Conservation (phyloP, 345 rosid genomes). For the Lepidium sativum region DNA sequence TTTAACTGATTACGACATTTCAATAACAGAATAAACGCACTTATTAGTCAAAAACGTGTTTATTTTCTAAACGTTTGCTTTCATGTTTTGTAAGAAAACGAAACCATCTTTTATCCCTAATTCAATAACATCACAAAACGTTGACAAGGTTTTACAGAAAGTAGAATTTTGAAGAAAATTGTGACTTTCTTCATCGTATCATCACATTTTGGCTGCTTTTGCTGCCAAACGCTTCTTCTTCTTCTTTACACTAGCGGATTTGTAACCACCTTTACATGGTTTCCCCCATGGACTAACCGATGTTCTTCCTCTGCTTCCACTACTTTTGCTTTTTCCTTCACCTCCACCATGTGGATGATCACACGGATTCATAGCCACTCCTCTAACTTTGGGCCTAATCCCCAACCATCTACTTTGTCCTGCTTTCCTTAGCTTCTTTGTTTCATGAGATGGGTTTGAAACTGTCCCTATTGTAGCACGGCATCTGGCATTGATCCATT, state of each 20-base stretch:
- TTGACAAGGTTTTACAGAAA: not conserved
- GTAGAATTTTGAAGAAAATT: not conserved
- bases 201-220: slow-evolving; percentile 17
- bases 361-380: slow-evolving; percentile 81
- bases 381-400: slow-evolving; percentile 68
- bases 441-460: slow-evolving; percentile 55
- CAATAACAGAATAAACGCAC: not conserved
- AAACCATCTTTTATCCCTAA: not conserved
- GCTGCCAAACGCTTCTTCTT: slow-evolving; percentile 36
- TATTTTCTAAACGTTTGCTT: slow-evolving; percentile 2
- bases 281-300: slow-evolving; percentile 88
- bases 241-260: slow-evolving; percentile 47
- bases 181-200: not conserved
- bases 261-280: slow-evolving; percentile 74
- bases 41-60: not conserved
- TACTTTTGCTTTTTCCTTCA: slow-evolving; percentile 87
- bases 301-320: slow-evolving; percentile 52
- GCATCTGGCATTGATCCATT: slow-evolving; percentile 56
- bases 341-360: slow-evolving; percentile 99
- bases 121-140: not conserved
- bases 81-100: not conserved
- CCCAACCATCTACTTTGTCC: slow-evolving; percentile 87
- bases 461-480: slow-evolving; percentile 72
- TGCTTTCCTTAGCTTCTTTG: slow-evolving; percentile 69
- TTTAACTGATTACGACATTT: not conserved